phyloP scores from a whole-genome alignment of 306 rosid genomes.

The Argentina anserina region DNA sequence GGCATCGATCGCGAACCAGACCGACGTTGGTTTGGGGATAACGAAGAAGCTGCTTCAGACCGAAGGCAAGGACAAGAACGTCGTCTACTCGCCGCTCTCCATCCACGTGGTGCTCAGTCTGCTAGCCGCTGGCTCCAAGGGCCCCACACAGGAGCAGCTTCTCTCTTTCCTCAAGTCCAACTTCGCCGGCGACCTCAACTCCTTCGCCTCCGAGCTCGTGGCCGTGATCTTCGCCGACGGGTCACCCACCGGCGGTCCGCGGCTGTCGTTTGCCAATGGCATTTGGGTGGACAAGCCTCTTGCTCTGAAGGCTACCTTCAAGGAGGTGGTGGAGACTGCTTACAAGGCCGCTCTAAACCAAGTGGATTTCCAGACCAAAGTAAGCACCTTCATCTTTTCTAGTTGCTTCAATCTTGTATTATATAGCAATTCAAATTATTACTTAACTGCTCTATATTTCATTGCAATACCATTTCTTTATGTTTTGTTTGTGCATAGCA shows the following conservation, averaged over 20 bases:
- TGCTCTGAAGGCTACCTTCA: slow-evolving; percentile 58
- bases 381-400: slow-evolving; percentile 3
- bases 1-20: slow-evolving; percentile 44
- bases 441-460: background rate
- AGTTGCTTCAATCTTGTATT: background rate
- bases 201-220: slow-evolving; percentile 55
- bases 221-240: slow-evolving; percentile 57
- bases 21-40: slow-evolving; percentile 44
- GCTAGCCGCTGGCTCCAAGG: slow-evolving; percentile 65
- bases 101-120: slow-evolving; percentile 62
- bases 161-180: slow-evolving; percentile 69
- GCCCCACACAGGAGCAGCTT: slow-evolving; percentile 58
- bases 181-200: slow-evolving; percentile 55
- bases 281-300: slow-evolving; percentile 63
- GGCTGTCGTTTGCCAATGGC: slow-evolving; percentile 54
- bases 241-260: slow-evolving; percentile 63
- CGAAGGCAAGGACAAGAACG: slow-evolving; percentile 39
- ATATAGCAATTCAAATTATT: background rate
- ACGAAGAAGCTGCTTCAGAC: slow-evolving; percentile 44
- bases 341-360: slow-evolving; percentile 53
- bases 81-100: slow-evolving; percentile 72
- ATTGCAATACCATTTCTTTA: background rate
- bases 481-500: background rate
- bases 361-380: slow-evolving; percentile 65
- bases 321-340: slow-evolving; percentile 40